Base-by-base conservation (phyloP, 441 rosid genomes). In the Daphne laureola region DNA sequence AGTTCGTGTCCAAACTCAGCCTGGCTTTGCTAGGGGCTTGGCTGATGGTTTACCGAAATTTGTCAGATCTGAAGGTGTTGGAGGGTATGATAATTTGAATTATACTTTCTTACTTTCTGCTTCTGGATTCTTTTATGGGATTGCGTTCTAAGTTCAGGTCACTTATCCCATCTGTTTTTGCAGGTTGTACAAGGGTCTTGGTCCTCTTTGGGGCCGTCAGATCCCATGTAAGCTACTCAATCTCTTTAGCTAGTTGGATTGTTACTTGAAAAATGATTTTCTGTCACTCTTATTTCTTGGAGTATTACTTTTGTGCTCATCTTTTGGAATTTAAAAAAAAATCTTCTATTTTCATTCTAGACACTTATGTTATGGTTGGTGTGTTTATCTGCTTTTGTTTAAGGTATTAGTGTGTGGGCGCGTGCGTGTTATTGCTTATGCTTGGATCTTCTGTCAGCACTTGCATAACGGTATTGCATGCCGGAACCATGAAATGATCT, bases 181-280 rank as follows among this genome's bases (percentile, higher is more conserved):
- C 87, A 94, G 99, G 72, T 73, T 94, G 84, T 94, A 94, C 68
- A 94, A 90, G 76, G 99, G 99, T 54, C 26, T 94, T 56, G 96
- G 67, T 76, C 99, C 99, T 57, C 96, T 94, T 5, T 94, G 99
- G 99, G 99, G 99, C 53, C 99, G 99, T 64, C 99, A 93, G 73
- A 93, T 93, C 73, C 99, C 99, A 60, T 93, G 99, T 90, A 78
- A 85, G 97, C 59, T 48, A 47, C 31, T 49, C 27, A 55, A 51
- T 31, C 35, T 26, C 35, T 31, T 18, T 31, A 31, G 5, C 36
- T 31, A 31, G 36, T 5, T 8, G 9, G 36, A 8, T 4, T 8
- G 9, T 31, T 31, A 31, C 36, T 5, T 31, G 6, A 8, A 8
- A 31, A 8, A 31, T 31, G 7, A 5, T 31, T 31, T 27, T 0